A percentile compares a stretch with the other conserved stretches of the same genome.
Evolutionary conservation across 176 grass and related monocot species (phyloP).

Genomic region (Triticum aestivum): IWGSC_CS_RefSeq_v2.1 NC_057802.1:14110694-14111193

Average conservation of each 20-base stretch:
- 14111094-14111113: neutral
- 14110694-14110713: too few species aligned
- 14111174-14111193: neutral
- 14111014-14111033: too few species aligned
- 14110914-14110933: neutral
- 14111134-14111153: neutral
- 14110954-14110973: neutral
- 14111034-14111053: neutral
- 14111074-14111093: neutral
- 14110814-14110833: too few species aligned
- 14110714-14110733: too few species aligned
- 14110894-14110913: neutral
- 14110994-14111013: conserved; percentile 46
- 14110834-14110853: neutral
- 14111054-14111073: too few species aligned
- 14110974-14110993: neutral
- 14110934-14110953: neutral
- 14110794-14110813: too few species aligned
- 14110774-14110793: too few species aligned
- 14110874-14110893: neutral
- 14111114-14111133: neutral
- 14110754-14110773: too few species aligned
- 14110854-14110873: neutral
- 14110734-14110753: too few species aligned
- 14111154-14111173: neutral